Conservation (phyloP, 2,329 filamentous ascomycete genomes). For the Pseudodiploospora longispora region DNA sequence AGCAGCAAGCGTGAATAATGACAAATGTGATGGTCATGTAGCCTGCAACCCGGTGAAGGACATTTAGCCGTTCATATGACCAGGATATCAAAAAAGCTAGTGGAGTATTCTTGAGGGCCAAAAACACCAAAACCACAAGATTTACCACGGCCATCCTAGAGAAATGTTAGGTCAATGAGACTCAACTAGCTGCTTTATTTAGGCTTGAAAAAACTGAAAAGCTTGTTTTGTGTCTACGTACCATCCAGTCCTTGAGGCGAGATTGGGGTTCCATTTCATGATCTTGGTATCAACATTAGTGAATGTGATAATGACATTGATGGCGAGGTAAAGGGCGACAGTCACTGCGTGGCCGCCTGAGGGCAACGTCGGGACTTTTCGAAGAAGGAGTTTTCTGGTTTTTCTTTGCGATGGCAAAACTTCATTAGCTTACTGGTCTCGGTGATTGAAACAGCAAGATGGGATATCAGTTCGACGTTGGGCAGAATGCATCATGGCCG, state of each 20-base stretch:
- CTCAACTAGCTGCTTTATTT: neutral
- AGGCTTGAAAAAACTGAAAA: neutral
- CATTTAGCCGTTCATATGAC: constrained; percentile 52
- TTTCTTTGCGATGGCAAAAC: constrained; percentile 12
- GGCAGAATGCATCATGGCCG: too few species aligned
- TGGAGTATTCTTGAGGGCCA: constrained; percentile 52
- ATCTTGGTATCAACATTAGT: constrained; percentile 24
- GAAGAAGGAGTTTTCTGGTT: constrained; percentile 19
- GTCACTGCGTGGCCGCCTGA: constrained; percentile 25
- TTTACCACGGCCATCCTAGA: constrained; percentile 36
- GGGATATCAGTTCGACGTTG: too few species aligned
- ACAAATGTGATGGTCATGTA: constrained; percentile 38
- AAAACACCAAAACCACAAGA: constrained; percentile 42
- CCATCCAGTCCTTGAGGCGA: constrained; percentile 33
- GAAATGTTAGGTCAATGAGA: neutral
- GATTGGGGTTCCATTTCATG: constrained; percentile 21
- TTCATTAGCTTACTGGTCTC: too few species aligned
- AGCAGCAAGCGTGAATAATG: constrained; percentile 37
- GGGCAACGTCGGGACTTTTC: constrained; percentile 18
- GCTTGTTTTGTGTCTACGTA: constrained; percentile 12
- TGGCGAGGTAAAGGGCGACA: constrained; percentile 20
- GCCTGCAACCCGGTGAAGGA: constrained; percentile 46
- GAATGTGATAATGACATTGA: constrained; percentile 27
- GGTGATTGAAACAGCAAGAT: too few species aligned
- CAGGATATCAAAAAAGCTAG: constrained; percentile 43